Evolutionary conservation across 2,329 filamentous ascomycete genomes (phyloP), one percentile per base, ranked within the genome.

Genomic region (Penicillium sp.): DNA sequence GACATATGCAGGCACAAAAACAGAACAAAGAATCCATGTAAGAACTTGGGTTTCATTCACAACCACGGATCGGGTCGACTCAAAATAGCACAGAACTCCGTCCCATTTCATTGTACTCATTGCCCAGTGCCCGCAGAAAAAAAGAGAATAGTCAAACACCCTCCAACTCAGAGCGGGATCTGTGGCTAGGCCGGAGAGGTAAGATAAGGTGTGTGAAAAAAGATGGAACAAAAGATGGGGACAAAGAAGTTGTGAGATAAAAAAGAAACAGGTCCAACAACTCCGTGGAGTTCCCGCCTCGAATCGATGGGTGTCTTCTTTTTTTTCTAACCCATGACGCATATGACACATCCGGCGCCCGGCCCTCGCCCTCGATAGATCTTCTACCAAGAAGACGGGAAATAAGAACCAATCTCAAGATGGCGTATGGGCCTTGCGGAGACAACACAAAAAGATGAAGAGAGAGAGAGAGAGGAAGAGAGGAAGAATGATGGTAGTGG

Each of bases 91-190:
- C 51, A 56, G 56, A 70, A 69, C 63, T 67, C 65, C 66, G 58
- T 66, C 65, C 65, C 64, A 42, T 66, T n/a, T 69, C 66, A 61
- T 69, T 62, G 61, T 58, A 67, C 66, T 66, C 62, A 60, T 67
- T 64, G 65, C 62, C 40, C 40, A 24, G 18, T 7, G 19, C 40
- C 40, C 39, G 34, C 34, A 21, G 26, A 42, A 42, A 24, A 16
- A 42, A 16, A 42, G 24, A 24, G 21, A 24, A 24, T 24, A 42
- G 10, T 24, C 14, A 6, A 24, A 19, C 19, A 24, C 37, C 11
- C 37, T 14, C 16, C 9, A 42, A 18, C 8, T n/a, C 14, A 42
- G 7, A 44, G 16, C 18, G 16, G 39, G n/a, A 44, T n/a, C 5
- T 18, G 24, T 29, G 24, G 39, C 39, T 14, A 44, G 40, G 16